Evolutionary conservation across 2,329 filamentous ascomycete species (phyloP), one percentile per base, ranked within the genome.

Genomic region (Thermochaetoides dissita): DNA sequence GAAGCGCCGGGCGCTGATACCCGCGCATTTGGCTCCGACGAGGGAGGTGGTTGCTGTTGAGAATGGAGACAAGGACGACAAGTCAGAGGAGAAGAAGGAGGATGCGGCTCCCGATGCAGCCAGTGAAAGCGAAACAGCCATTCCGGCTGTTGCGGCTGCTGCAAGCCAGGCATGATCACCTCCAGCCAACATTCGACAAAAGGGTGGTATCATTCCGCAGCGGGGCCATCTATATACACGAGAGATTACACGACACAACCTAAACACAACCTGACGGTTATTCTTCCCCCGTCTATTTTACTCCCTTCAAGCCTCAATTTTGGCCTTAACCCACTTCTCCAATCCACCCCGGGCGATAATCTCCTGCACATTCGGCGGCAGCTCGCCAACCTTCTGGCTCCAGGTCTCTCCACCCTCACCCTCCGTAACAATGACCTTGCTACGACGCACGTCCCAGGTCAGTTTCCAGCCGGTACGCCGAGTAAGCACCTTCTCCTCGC

Each of bases 311-410:
- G 8, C 36, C 17, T 40, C 34, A 36, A 87, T 82, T 58, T 83
- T 69, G 43, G 71, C 68, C 69, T 82, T 81, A 8, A 91, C 82
- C 86, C 85, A 93, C 49, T 78, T 80, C 67, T 88, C 84, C 46
- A 93, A 57, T 0, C 86, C 86, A 2, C 84, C 84, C 39, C 71
- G 62, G 0, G 83, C 81, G 53, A 89, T 84, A 43, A 89, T 87
- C 55, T 84, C 83, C 59, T 94, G 87, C 42, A 94, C 82, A 55
- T 89, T 94, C 0, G 82, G 76, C 10, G 85, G 83, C 48, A 94
- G 58, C 65, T 91, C 82, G 7, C 84, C 84, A 1, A 94, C 85
- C 63, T 81, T 84, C 57, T 91, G 74, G 39, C 68, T 80, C 86
- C 85, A 94, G 33, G 63, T 73, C 43, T 68, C 57, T 1, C 82